Evolutionary conservation across 495 filamentous ascomycete species (phyloP), one percentile per base, ranked within the genome.

Genomic region (Cercophora scortea): DNA sequence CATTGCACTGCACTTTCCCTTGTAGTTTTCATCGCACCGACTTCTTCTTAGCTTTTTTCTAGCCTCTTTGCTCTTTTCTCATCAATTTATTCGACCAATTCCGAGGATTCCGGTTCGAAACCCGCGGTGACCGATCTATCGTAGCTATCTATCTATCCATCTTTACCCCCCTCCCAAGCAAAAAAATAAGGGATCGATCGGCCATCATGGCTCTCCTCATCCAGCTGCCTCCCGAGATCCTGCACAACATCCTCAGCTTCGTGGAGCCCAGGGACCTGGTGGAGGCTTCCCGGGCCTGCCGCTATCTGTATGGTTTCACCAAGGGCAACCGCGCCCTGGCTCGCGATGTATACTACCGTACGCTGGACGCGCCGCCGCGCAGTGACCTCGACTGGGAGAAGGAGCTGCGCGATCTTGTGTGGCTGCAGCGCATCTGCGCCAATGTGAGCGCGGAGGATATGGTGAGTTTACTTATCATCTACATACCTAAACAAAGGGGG

Each of bases 141-240:
- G n/a, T 5, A 25, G 2, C 25, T 25, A 17, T 13, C 16, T 43
- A 15, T 43, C 8, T 43, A 2, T 13, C 42, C 45, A 34, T 11
- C 18, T 51, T 15, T 41, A 3, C 38, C 38, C 2, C 15, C 38
- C 15, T 45, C 7, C 15, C 25, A n/a, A n/a, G 25, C 25, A 25
- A 25, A n/a, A n/a, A n/a, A n/a, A n/a, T n/a, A n/a, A 25, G 25
- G 25, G 42, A 18, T 19, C 11, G n/a, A n/a, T n/a, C n/a, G n/a
- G 25, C 8, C 25, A 46, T 8, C 35, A 49, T 69, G 67, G 58
- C 55, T 13, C 53, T 53, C 42, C 47, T 75, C 2, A 68, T 63
- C 8, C 63, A 69, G n/a, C 69, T 80, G 8, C 78, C 77, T 6
- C 70, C 75, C n/a, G 82, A 85, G 64, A 72, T 83, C 43, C 54